These are phyloP conservation scores for Termitomyces bulborhizus DNA, from an alignment of 768 basidiomycete species.

Conservation along the genomic window DNA sequence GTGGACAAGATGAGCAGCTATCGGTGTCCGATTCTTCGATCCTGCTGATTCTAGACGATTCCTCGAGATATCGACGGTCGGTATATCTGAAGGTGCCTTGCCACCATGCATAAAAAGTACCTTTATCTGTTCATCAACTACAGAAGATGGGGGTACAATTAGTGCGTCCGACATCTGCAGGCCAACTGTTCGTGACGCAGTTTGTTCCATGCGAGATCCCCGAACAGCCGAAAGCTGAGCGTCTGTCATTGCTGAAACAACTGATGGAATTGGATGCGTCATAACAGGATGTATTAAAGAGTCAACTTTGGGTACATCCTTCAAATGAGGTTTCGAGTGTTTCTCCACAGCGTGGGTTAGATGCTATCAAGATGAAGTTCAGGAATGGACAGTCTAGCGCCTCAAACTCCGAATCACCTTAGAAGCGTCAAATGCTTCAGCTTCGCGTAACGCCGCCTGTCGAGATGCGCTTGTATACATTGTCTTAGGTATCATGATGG, in stretches of 20 bases:
- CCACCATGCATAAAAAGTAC: not conserved
- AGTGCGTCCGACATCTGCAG: not conserved
- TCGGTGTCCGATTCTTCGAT: not conserved
- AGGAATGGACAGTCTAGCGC: not conserved
- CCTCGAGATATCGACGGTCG: not conserved
- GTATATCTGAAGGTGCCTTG: not conserved
- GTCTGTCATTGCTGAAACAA: not conserved
- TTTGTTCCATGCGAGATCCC: not conserved
- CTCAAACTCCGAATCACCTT: not conserved
- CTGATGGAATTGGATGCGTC: not conserved
- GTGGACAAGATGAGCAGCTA: not conserved
- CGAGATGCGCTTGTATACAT: slow-evolving; percentile 3
- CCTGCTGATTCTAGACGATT: not conserved
- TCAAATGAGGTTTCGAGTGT: not conserved
- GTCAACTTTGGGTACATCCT: not conserved
- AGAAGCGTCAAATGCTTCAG: not conserved
- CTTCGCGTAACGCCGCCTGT: slow-evolving; percentile 1
- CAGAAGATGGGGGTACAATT: not conserved
- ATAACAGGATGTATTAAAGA: not conserved
- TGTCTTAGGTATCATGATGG: not conserved
- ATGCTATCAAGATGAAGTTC: not conserved
- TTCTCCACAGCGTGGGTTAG: not conserved
- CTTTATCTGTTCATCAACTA: not conserved
- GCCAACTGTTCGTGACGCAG: not conserved
- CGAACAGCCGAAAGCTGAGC: not conserved